These are phyloP conservation scores for Trypanosoma avium DNA, from an alignment of 208 protist genomes.

Conservation along the genomic window DNA sequence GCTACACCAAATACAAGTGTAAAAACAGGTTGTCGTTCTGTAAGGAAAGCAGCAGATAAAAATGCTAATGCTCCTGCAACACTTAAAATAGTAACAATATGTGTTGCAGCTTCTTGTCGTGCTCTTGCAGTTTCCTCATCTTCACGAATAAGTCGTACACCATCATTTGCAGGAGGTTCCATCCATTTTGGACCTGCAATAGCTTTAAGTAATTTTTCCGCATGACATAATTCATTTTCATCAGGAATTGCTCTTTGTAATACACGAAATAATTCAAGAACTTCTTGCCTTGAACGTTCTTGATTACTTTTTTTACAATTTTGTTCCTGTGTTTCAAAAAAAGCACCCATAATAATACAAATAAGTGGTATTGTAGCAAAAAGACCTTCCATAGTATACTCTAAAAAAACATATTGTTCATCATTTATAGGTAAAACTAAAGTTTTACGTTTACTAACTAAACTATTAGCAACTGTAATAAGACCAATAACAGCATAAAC, in stretches of 20 bases:
- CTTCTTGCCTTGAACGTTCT: constrained; percentile 12
- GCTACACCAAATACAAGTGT: constrained; percentile 60
- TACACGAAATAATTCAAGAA: constrained; percentile 22
- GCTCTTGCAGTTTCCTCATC: constrained; percentile 21
- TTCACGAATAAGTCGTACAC: constrained; percentile 13
- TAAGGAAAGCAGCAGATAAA: constrained; percentile 42
- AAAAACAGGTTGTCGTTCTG: constrained; percentile 42
- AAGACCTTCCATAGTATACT: constrained; percentile 53
- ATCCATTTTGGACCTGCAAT: constrained; percentile 25
- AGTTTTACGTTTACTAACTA: constrained; percentile 25
- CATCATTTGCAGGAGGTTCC: constrained; percentile 16
- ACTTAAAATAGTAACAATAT: constrained; percentile 52
- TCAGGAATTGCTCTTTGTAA: constrained; percentile 16
- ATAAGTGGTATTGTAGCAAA: constrained; percentile 42
- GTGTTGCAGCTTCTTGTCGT: constrained; percentile 42
- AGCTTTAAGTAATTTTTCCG: constrained; percentile 21
- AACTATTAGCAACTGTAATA: constrained; percentile 28
- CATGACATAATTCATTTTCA: constrained; percentile 25
- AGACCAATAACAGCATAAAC: constrained; percentile 40
- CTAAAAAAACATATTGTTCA: constrained; percentile 24
- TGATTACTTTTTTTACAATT: constrained; percentile 7
- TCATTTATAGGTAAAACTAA: constrained; percentile 17
- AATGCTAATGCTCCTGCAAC: constrained; percentile 41
- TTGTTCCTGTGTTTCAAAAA: constrained; percentile 44
- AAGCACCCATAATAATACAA: constrained; percentile 44